These are phyloP conservation scores for Ensete ventricosum DNA, from an alignment of 176 grass and related monocot species.

Conservation along the genomic window DNA sequence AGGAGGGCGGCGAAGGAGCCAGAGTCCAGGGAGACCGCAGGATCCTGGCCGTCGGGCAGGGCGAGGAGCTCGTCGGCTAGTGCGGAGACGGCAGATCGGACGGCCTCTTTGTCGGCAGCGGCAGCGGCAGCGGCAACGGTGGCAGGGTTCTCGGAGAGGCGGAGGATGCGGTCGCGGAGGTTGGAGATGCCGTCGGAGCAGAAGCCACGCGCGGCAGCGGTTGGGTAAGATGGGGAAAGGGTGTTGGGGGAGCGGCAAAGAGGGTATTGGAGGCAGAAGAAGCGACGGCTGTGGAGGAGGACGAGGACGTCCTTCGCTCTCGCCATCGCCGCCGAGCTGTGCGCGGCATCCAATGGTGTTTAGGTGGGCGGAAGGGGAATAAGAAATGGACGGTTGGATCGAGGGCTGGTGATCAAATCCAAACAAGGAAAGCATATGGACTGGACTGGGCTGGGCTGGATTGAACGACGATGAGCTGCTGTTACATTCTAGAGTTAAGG, in stretches of 20 bases:
- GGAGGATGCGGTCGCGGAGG: slow-evolving; percentile 7
- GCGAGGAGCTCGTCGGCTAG: slow-evolving; percentile 29
- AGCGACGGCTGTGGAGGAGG: background rate
- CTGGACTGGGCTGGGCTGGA: too few species aligned
- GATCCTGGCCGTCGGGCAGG: slow-evolving; percentile 22
- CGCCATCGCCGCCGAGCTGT: background rate
- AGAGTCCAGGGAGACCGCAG: background rate
- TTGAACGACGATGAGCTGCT: too few species aligned
- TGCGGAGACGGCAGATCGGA: slow-evolving; percentile 36
- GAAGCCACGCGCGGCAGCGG: background rate
- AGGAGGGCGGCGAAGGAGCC: slow-evolving; percentile 31
- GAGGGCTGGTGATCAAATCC: too few species aligned
- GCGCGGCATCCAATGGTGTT: too few species aligned
- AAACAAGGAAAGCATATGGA: too few species aligned
- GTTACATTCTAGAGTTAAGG: too few species aligned
- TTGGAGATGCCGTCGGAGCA: slow-evolving; percentile 2
- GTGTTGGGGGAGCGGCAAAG: background rate
- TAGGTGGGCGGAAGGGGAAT: too few species aligned
- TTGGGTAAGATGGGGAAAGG: background rate
- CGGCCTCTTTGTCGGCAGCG: background rate
- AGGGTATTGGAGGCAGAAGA: background rate
- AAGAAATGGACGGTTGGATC: too few species aligned
- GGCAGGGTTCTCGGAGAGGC: background rate
- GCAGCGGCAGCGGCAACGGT: background rate
- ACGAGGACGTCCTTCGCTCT: background rate